Evolutionary conservation across 192 early-diverging fungal genomes (phyloP), one percentile per base, ranked within the genome.

Genomic region (Thamnidium elegans): DNA sequence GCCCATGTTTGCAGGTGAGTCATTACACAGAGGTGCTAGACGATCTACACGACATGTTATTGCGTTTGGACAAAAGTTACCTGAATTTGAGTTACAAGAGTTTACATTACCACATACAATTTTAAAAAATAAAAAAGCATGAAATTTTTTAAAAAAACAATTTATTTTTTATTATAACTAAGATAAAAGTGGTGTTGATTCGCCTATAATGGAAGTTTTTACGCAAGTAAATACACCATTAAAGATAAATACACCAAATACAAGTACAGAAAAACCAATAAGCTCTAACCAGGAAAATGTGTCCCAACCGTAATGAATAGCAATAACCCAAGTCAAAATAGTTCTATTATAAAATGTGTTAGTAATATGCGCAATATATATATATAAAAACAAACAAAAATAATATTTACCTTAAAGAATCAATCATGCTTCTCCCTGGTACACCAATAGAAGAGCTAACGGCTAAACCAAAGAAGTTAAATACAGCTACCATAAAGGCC

Each of bases 21-120:
- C 36, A 23, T 20, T 45, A 23, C 13, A 20, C 10, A 21, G 8
- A 21, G 58, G 58, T 45, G 21, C 42, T 39, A 39, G 58, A 43
- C 74, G 78, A 61, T 79, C 77, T 20, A 56, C 62, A 2, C 55
- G 79, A 1, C 72, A 74, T 7, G 72, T 74, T 3, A 48, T 76
- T 39, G 79, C 74, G 2, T 81, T 81, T 68, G 79, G 79, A 21
- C 65, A 70, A 13, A 76, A 69, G 26, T 55, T 81, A 42, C 77
- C 79, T 0, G 34, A 43, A 0, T 44, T 74, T 21, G 56, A 58
- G 0, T 32, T 54, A 14, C 26, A 45, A 15, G 77, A 78, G 55
- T 81, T 81, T 50, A 54, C 47, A 51, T 55, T 81, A 4, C 77
- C 79, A 0, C n/a, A 55, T 54, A 55, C 64, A n/a, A 31, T 48